A percentile compares a stretch with the other conserved stretches of the same genome.
Conservation (phyloP, 352 stramenopile genomes). For the Pythium aristosporum region DNA sequence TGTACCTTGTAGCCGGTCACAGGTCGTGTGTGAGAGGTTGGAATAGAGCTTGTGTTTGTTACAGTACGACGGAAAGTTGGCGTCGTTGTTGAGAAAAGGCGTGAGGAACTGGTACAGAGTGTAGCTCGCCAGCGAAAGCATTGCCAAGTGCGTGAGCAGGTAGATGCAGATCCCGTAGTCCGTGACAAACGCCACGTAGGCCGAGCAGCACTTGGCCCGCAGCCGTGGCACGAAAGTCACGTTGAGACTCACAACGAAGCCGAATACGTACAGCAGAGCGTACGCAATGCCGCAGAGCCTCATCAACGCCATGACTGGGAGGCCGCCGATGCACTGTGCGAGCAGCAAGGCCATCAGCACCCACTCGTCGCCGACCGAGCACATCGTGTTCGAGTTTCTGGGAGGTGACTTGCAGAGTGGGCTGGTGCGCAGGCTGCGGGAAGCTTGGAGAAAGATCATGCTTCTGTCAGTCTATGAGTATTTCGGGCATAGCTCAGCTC, state of each 20-base stretch:
- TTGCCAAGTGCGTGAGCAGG: conserved; percentile 37
- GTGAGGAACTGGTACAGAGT: conserved; percentile 38
- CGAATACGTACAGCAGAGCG: conserved; percentile 35
- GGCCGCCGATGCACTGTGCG: conserved; percentile 36
- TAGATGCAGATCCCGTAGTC: conserved; percentile 46
- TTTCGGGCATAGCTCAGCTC: no score
- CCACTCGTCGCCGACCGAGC: conserved; percentile 46
- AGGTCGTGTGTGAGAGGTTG: conserved; percentile 47
- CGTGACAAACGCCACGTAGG: conserved; percentile 35
- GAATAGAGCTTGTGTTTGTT: conserved; percentile 32
- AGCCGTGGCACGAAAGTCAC: conserved; percentile 41
- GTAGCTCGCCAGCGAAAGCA: conserved; percentile 42
- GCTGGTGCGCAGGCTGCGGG: no score
- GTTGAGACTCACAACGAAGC: conserved; percentile 39
- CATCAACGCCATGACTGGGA: conserved; percentile 53
- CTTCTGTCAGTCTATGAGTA: no score
- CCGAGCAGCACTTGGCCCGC: conserved; percentile 34
- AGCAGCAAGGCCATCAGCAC: conserved; percentile 43
- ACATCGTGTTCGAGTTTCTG: conserved; percentile 20
- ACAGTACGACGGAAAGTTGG: conserved; percentile 35
- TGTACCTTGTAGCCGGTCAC: conserved; percentile 42
- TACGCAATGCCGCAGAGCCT: conserved; percentile 41
- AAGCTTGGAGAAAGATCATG: no score
- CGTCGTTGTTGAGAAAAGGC: conserved; percentile 33
- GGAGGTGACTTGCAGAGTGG: neutral